These are phyloP conservation scores for Fraxinus pennsylvanica DNA, from an alignment of 257 asterid species.

Conservation along the genomic window DNA sequence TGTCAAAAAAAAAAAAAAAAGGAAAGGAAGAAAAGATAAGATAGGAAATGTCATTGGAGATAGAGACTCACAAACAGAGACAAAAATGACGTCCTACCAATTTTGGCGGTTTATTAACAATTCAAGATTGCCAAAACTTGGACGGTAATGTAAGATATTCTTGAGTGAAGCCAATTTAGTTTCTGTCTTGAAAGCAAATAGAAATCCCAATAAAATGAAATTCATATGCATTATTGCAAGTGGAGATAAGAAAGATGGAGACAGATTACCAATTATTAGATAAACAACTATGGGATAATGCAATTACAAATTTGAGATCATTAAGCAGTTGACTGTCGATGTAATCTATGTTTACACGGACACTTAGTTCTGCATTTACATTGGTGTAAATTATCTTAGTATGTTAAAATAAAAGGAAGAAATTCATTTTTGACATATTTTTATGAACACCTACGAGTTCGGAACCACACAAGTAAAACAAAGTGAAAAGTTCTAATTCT, in stretches of 20 bases:
- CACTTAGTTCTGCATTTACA: background rate
- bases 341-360: background rate
- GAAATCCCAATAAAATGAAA: constrained; percentile 30
- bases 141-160: constrained; percentile 23
- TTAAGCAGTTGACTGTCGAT: constrained; percentile 13
- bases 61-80: constrained; percentile 27
- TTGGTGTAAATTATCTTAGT: background rate
- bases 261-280: constrained; percentile 36
- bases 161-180: constrained; percentile 33
- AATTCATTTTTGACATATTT: background rate
- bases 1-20: background rate
- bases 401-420: too few species aligned
- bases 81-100: constrained; percentile 27
- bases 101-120: constrained; percentile 26
- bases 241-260: constrained; percentile 34
- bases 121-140: constrained; percentile 21
- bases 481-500: background rate
- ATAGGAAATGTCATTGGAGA: constrained; percentile 26
- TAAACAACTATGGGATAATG: constrained; percentile 25
- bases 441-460: background rate
- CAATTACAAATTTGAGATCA: constrained; percentile 26
- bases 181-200: constrained; percentile 35
- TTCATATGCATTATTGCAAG: constrained; percentile 44
- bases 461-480: background rate
- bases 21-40: background rate